phyloP scores from a whole-genome alignment of 768 basidiomycete genomes.

The Mycena rosella region DNA sequence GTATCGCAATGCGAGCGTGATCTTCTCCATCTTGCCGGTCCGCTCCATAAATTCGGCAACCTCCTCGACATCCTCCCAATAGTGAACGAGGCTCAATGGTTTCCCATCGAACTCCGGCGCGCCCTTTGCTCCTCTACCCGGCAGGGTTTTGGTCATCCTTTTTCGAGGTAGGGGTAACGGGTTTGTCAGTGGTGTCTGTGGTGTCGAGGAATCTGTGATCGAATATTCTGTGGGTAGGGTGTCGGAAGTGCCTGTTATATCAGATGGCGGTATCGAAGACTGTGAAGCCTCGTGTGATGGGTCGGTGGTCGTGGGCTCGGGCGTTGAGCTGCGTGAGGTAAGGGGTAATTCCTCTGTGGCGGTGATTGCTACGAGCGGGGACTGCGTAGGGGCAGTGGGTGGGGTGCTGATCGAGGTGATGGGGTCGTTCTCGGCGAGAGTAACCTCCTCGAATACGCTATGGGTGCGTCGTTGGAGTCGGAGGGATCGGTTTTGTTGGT shows the following conservation, averaged over 20 bases:
- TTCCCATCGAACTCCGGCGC: not conserved
- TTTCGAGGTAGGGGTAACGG: not conserved
- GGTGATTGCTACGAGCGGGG: not conserved
- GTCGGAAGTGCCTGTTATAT: not conserved
- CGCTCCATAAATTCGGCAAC: not conserved
- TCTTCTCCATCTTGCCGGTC: not conserved
- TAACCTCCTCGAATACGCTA: not conserved
- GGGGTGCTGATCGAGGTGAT: not conserved
- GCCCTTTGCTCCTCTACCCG: not conserved
- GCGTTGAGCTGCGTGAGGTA: not conserved
- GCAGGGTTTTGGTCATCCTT: not conserved
- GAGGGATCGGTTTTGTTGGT: too few relatives aligned
- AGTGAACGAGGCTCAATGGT: not conserved
- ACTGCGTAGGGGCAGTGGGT: not conserved
- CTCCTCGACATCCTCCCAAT: not conserved
- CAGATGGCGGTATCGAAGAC: not conserved
- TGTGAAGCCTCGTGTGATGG: not conserved
- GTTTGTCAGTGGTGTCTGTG: not conserved
- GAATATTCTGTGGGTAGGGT: not conserved
- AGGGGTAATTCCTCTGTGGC: not conserved
- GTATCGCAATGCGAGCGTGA: not conserved
- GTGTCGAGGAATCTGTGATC: not conserved
- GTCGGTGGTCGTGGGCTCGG: too few relatives aligned
- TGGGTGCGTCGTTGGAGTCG: not conserved
- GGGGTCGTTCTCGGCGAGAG: not conserved